phyloP scores from a whole-genome alignment of 2,329 filamentous ascomycete genomes.

The Aspergillus sp. region DNA sequence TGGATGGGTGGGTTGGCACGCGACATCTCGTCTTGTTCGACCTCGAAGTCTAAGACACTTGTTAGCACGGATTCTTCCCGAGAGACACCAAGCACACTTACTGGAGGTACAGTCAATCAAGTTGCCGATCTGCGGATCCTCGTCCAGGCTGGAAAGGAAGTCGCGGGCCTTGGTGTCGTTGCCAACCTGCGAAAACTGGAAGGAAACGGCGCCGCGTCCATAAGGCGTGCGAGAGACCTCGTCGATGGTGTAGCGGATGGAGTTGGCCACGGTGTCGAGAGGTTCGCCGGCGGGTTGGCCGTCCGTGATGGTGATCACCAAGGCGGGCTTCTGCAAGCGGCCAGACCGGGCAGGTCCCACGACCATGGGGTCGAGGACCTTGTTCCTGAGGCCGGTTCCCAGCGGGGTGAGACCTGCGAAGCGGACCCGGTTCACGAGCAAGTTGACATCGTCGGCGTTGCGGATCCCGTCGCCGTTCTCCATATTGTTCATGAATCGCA shows the following conservation, averaged over 20 bases:
- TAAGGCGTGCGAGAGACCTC: constrained; percentile 53
- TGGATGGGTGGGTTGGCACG: constrained; percentile 61
- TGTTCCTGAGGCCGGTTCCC: constrained; percentile 61
- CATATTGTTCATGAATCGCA: constrained; percentile 69
- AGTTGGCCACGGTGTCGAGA: constrained; percentile 56
- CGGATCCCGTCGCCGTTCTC: constrained; percentile 55
- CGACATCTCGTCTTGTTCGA: constrained; percentile 66
- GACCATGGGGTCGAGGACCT: constrained; percentile 63
- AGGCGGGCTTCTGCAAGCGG: constrained; percentile 61
- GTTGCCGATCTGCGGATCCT: constrained; percentile 60
- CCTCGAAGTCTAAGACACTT: constrained; percentile 58
- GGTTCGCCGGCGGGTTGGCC: constrained; percentile 65
- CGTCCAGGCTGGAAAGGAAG: constrained; percentile 64
- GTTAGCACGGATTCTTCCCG: constrained; percentile 9
- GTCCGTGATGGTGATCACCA: constrained; percentile 66
- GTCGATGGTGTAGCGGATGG: constrained; percentile 55
- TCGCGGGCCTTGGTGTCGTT: constrained; percentile 64
- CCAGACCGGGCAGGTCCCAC: constrained; percentile 52
- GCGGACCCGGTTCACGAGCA: constrained; percentile 57
- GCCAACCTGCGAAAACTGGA: constrained; percentile 69
- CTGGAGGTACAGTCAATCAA: constrained; percentile 69
- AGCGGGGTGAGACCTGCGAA: constrained; percentile 68
- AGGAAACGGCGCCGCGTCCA: constrained; percentile 60
- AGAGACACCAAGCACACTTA: constrained; percentile 41
- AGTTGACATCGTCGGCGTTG: constrained; percentile 57